Evolutionary conservation across 495 filamentous ascomycete species (phyloP).

Genomic region (Xylaria nigripes): DNA sequence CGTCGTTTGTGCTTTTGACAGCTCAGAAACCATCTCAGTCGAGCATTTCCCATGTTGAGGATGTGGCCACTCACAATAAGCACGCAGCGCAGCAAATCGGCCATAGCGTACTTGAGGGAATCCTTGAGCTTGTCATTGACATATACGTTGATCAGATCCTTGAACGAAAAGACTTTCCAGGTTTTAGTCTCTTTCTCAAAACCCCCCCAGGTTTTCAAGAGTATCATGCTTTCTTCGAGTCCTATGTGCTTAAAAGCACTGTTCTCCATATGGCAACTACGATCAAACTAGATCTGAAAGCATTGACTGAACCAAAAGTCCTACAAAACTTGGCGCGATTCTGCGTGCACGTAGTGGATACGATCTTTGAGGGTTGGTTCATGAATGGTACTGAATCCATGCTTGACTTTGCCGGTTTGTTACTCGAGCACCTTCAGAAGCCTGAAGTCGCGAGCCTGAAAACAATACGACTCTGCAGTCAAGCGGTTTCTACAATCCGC

Average conservation of each 20-base stretch:
- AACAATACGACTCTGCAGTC: slow-evolving; percentile 78
- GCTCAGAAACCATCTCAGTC: slow-evolving; percentile 53
- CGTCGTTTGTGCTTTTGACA: slow-evolving; percentile 82
- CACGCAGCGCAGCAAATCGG: slow-evolving; percentile 45
- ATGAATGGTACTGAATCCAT: slow-evolving; percentile 71
- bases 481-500: slow-evolving; percentile 65
- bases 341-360: slow-evolving; percentile 70
- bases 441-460: slow-evolving; percentile 75
- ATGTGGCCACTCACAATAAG: slow-evolving; percentile 52
- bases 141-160: slow-evolving; percentile 80
- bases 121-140: slow-evolving; percentile 64
- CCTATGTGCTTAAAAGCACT: slow-evolving; percentile 71
- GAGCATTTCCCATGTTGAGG: slow-evolving; percentile 53
- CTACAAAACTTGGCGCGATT: slow-evolving; percentile 80
- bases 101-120: slow-evolving; percentile 62
- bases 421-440: slow-evolving; percentile 82
- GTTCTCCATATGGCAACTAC: slow-evolving; percentile 61
- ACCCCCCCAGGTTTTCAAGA: slow-evolving; percentile 86
- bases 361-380: slow-evolving; percentile 94
- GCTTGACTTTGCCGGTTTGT: slow-evolving; percentile 76
- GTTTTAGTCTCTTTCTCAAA: slow-evolving; percentile 81
- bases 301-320: slow-evolving; percentile 72
- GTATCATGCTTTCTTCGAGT: slow-evolving; percentile 89
- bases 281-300: slow-evolving; percentile 59
- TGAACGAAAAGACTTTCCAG: slow-evolving; percentile 78